Evolutionary conservation across 2,329 filamentous ascomycete genomes (phyloP).

Genomic region (Fonsecaea multimorphosa): DNA sequence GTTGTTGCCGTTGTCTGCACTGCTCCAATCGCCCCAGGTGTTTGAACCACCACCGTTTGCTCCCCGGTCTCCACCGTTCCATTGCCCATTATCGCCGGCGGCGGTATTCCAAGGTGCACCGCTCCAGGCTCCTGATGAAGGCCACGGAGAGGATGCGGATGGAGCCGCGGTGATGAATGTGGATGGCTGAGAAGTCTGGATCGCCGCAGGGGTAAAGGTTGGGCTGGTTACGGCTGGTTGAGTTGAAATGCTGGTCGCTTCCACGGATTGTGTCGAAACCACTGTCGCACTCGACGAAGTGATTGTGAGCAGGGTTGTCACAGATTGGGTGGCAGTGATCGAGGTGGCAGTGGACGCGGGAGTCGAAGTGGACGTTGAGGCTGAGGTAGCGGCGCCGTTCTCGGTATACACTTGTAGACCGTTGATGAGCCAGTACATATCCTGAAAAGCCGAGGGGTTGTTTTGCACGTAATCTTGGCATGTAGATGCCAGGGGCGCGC

Average conservation of each 20-base stretch:
- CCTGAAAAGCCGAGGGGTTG: conserved; percentile 71
- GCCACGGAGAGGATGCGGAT: conserved; percentile 1
- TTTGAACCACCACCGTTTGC: conserved; percentile 3
- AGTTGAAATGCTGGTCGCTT: background rate
- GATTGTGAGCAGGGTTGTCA: conserved; percentile 9
- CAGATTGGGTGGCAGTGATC: background rate
- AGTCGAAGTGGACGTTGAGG: conserved; percentile 11
- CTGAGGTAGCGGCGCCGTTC: conserved; percentile 29
- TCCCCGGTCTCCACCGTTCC: background rate
- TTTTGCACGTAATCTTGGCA: conserved; percentile 75
- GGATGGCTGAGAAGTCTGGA: background rate
- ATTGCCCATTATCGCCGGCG: conserved; percentile 8
- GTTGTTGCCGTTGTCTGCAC: background rate
- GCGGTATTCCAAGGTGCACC: background rate
- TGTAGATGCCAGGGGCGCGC: conserved; percentile 64
- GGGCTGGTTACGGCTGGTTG: background rate
- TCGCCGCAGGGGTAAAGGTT: background rate
- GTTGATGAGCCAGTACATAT: conserved; percentile 60
- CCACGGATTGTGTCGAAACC: background rate
- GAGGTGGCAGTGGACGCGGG: background rate
- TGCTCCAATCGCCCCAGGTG: background rate
- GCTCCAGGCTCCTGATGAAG: conserved; percentile 2
- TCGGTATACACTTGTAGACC: conserved; percentile 36
- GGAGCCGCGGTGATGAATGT: conserved; percentile 12
- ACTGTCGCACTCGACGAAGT: background rate